Base-by-base conservation (phyloP, 2,329 filamentous ascomycete genomes). In the Pyrenophora tritici-repentis region DNA sequence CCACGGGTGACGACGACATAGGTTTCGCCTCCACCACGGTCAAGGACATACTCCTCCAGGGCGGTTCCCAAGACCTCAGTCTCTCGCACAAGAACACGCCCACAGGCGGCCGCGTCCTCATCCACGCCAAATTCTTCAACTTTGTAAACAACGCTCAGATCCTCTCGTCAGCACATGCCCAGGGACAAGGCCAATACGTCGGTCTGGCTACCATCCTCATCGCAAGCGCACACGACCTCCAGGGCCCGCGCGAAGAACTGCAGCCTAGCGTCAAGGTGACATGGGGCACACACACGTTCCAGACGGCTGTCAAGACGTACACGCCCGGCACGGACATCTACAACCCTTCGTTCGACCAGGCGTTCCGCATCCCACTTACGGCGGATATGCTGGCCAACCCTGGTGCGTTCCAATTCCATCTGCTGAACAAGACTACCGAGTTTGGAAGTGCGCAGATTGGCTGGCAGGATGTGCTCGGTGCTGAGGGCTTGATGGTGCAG, bases 271-370 rank as follows among this genome's bases (percentile, higher is more conserved):
- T 81, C 44, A 73, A 74, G 59, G 70, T 80, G 1, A 66, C 69
- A 0, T 79, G 75, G 74, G 76, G 76, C 13, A 66, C 47, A 7
- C 72, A 74, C 54, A 67, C 70, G 17, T 79, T 77, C 69, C 65
- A 62, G 42, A 80, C 78, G 0, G 73, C 69, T 1, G 65, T 71
- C 47, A 76, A 78, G 66, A 63, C 70, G 0, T 78, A 80, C 59
- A 70, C 66, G 2, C 76, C 77, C 0, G 78, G 78, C 2, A 73
- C 63, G 2, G 78, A 80, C 42, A 78, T 80, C 54, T 77, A 76
- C 67, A 81, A 79, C 58, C 78, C 78, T 2, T 66, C 72, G 2
- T 81, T 79, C 45, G 77, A 80, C 50, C 72, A 76, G 57, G 72
- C 74, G 0, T 80, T 80, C 65, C 66, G 65, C 6, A 71, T 80